Base-by-base conservation (phyloP, 177 flowering plant genomes). In the Vitis hybrid region DNA sequence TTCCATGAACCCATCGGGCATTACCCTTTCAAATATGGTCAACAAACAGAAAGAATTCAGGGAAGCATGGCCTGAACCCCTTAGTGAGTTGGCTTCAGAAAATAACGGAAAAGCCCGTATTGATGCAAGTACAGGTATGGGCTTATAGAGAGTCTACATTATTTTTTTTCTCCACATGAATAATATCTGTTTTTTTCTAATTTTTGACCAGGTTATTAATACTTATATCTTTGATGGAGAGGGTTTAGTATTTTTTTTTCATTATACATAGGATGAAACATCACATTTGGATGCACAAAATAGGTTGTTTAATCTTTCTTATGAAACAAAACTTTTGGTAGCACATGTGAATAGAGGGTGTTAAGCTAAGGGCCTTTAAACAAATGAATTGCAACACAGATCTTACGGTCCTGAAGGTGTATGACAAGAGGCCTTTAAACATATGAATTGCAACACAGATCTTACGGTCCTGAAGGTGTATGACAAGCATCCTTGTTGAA, bases 1-100 rank as follows among this genome's bases (percentile, higher is more conserved):
- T 72, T 62, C 91, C 55, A 62, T 83, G 75, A 82, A 85, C 78
- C 77, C 84, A 62, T 81, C 91, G 50, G 93, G 89, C 52, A 79
- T 85, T 72, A 64, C 85, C 72, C 83, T 89, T 68, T 68, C 88
- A 48, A 74, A 69, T 60, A 70, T 74, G 21, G 69, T 72, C 49
- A 81, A 75, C 67, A 82, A 77, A 56, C 84, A 74, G 58, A 79
- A 65, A 30, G 83, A 75, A 32, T 65, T 68, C 16, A 61, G 10
- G 61, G 79, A 68, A 60, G 66, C 72, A 48, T 73, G 70, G 67
- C 62, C 74, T 59, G 79, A 76, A n/a, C 73, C 76, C 24, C 73
- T 46, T 52, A 65, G 65, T 60, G 85, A 79, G 65, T 62, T 74
- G 65, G 75, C 71, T 56, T 56, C 70, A 30, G 85, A 84, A 63